Conservation (phyloP, 2,329 filamentous ascomycete species). For the Arthrobotrys sphaeroides region DNA sequence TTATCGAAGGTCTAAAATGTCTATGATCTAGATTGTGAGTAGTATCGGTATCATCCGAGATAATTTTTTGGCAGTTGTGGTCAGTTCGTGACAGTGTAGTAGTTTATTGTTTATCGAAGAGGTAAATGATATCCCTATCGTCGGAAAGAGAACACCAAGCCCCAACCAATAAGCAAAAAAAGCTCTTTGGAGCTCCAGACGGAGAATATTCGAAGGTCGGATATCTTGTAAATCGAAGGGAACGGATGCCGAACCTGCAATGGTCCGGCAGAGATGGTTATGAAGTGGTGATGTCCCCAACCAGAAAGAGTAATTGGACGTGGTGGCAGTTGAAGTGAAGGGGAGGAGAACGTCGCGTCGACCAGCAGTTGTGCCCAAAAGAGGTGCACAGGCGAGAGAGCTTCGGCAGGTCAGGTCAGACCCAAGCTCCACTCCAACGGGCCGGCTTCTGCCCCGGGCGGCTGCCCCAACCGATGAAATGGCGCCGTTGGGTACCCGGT, state of each 20-base stretch:
- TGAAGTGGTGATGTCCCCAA: conserved; percentile 27
- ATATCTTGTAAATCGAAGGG: background rate
- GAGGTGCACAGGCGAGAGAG: background rate
- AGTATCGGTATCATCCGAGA: conserved; percentile 25
- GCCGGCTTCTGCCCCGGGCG: too few relatives aligned
- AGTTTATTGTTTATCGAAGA: conserved; percentile 1
- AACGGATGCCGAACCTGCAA: conserved; percentile 24
- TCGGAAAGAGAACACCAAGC: conserved; percentile 11
- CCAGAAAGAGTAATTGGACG: too few relatives aligned
- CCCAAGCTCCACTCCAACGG: too few relatives aligned
- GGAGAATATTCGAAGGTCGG: background rate
- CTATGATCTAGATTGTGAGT: conserved; percentile 1
- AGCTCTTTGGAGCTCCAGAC: conserved; percentile 4
- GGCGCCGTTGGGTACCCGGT: too few relatives aligned
- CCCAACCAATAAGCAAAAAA: conserved; percentile 16
- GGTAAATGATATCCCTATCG: conserved; percentile 29
- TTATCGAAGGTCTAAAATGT: conserved; percentile 22
- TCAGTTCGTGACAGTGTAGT: background rate
- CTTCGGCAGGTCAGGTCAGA: background rate
- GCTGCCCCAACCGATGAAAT: too few relatives aligned
- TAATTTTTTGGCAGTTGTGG: background rate
- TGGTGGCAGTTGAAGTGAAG: background rate
- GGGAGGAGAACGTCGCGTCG: conserved; percentile 45
- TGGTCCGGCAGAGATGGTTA: conserved; percentile 16
- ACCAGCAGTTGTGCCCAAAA: conserved; percentile 2